Conservation (phyloP, 2,329 filamentous ascomycete species). For the Alternaria viburni region DNA sequence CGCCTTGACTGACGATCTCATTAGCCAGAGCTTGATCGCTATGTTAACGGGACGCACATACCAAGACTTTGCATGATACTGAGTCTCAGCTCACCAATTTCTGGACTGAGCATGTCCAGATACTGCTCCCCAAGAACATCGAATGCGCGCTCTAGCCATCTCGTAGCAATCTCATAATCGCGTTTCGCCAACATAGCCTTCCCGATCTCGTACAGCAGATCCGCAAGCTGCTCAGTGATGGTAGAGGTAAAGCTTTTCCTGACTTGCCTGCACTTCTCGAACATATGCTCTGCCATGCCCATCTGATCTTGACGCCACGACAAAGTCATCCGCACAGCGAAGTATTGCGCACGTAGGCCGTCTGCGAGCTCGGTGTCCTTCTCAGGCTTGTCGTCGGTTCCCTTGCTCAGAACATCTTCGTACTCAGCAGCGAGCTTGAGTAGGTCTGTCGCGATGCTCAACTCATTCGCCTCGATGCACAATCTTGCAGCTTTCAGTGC, state of each 20-base stretch:
- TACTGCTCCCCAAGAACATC: conserved; percentile 64
- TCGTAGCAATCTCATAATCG: conserved; percentile 63
- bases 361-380: conserved; percentile 41
- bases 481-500: conserved; percentile 69
- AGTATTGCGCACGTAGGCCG: conserved; percentile 66
- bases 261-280: conserved; percentile 60
- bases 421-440: conserved; percentile 69
- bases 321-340: conserved; percentile 70
- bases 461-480: conserved; percentile 66
- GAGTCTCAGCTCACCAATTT: conserved; percentile 69
- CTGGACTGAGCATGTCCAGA: conserved; percentile 62
- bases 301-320: conserved; percentile 75
- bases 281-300: conserved; percentile 81
- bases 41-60: conserved; percentile 16
- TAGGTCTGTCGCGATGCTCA: conserved; percentile 64
- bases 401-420: conserved; percentile 33
- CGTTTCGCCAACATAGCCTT: conserved; percentile 61
- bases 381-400: conserved; percentile 19
- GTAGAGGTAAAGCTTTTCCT: conserved; percentile 54
- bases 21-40: conserved; percentile 9
- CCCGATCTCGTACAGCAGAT: conserved; percentile 76
- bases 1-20: conserved; percentile 57
- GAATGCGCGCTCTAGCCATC: conserved; percentile 76
- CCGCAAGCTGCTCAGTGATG: conserved; percentile 67
- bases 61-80: conserved; percentile 66